Percentiles rank a stretch among this genome's conserved stretches.
Conservation (phyloP, 2,329 filamentous ascomycete genomes). For the Lasiodiplodia citricola region DNA sequence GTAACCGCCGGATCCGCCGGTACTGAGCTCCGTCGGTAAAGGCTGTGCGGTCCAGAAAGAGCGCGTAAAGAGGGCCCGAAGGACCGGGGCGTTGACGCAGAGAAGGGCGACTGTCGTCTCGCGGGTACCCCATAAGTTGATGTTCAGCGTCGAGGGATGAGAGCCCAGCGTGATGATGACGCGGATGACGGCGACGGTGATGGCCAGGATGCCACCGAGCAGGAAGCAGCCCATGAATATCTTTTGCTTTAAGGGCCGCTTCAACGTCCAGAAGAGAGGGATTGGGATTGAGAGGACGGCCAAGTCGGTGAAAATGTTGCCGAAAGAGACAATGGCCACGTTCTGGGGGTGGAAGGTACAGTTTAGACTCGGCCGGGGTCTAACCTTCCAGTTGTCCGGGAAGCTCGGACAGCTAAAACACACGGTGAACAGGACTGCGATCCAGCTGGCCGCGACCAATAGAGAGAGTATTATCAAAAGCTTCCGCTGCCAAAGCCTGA, state of each 20-base stretch:
- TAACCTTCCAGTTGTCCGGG: slow-evolving; percentile 37
- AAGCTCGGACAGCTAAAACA: slow-evolving; percentile 36
- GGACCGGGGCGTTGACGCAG: slow-evolving; percentile 43
- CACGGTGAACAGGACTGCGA: slow-evolving; percentile 41
- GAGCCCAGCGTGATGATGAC: slow-evolving; percentile 38
- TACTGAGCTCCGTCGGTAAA: not conserved
- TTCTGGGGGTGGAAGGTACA: slow-evolving; percentile 40
- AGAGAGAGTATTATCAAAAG: slow-evolving; percentile 38
- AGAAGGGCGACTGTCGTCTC: slow-evolving; percentile 44
- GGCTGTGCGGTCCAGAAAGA: slow-evolving; percentile 36
- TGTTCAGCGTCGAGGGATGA: slow-evolving; percentile 38
- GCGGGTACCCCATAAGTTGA: slow-evolving; percentile 46
- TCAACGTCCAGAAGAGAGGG: slow-evolving; percentile 41
- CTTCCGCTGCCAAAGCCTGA: slow-evolving; percentile 38
- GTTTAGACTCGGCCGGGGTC: slow-evolving; percentile 34
- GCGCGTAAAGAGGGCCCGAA: slow-evolving; percentile 37
- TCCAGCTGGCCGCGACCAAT: slow-evolving; percentile 35
- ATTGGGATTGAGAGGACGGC: slow-evolving; percentile 41
- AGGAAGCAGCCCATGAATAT: slow-evolving; percentile 41
- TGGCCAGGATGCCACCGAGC: slow-evolving; percentile 43
- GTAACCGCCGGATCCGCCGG: not conserved
- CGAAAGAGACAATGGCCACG: slow-evolving; percentile 36
- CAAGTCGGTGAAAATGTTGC: slow-evolving; percentile 42
- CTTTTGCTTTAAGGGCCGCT: slow-evolving; percentile 39
- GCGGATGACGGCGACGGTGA: slow-evolving; percentile 42